Conservation (phyloP, 2,329 filamentous ascomycete species). For the Talaromyces verruculosus region DNA sequence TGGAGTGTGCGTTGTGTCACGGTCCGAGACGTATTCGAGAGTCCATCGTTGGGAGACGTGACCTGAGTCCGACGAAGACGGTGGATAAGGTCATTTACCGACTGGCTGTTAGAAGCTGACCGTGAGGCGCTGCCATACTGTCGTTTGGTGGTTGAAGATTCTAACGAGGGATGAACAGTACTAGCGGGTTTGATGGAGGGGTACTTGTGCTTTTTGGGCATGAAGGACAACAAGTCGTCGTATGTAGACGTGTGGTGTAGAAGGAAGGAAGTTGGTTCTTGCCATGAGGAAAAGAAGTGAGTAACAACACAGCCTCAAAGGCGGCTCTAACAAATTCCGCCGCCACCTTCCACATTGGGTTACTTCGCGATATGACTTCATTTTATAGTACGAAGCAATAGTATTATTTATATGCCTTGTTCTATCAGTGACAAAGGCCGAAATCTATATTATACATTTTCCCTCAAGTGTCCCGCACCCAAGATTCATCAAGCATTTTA, state of each 20-base stretch:
- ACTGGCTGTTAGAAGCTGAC: conserved; percentile 29
- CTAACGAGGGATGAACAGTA: conserved; percentile 42
- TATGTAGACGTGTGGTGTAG: not conserved
- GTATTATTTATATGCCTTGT: not conserved
- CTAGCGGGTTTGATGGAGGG: conserved; percentile 42
- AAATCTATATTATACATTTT: conserved; percentile 15
- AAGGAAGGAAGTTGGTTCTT: not conserved
- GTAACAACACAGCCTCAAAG: not conserved
- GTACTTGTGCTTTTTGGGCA: conserved; percentile 51
- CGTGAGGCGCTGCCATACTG: conserved; percentile 31
- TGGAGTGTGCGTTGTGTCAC: conserved; percentile 42
- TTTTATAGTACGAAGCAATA: not conserved
- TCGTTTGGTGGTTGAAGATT: conserved; percentile 30
- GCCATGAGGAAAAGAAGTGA: not conserved
- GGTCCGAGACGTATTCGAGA: conserved; percentile 25
- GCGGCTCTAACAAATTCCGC: not conserved
- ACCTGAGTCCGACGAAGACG: conserved; percentile 48
- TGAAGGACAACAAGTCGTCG: conserved; percentile 29
- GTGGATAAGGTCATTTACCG: conserved; percentile 50
- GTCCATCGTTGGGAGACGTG: conserved; percentile 25
- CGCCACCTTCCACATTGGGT: conserved; percentile 9
- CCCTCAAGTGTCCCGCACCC: conserved; percentile 56
- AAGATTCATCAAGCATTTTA: conserved; percentile 61
- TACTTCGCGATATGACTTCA: not conserved
- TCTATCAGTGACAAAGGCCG: not conserved